A percentile compares a stretch with the other conserved stretches of the same genome.
phyloP scores from a whole-genome alignment of 1,139 yeast genomes.

The Taiozyma onychis region DNA sequence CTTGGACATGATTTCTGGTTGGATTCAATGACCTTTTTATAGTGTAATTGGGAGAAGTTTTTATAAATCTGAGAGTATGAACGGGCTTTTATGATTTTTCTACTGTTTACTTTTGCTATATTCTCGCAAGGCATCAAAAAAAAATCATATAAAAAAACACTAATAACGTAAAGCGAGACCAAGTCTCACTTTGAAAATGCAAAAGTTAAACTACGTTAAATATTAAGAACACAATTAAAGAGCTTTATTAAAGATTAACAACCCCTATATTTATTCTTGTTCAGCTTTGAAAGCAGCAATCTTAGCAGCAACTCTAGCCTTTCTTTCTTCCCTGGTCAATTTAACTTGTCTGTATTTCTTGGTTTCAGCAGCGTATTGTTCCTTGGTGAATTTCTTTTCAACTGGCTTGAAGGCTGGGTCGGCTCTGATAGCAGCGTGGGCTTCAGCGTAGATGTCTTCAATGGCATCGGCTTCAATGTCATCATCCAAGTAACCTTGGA shows the following conservation, averaged over 20 bases:
- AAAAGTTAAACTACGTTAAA: too few species aligned
- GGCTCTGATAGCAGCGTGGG: constrained; percentile 94
- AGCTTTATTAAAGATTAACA: neutral
- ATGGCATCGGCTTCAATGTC: constrained; percentile 95
- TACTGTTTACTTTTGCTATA: too few species aligned
- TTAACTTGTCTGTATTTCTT: constrained; percentile 86
- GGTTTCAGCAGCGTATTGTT: constrained; percentile 95
- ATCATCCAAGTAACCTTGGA: constrained; percentile 95
- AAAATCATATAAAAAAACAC: too few species aligned
- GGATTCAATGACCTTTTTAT: neutral
- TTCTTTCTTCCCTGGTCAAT: constrained; percentile 89
- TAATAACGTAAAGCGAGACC: too few species aligned
- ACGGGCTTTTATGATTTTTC: too few species aligned
- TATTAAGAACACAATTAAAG: neutral
- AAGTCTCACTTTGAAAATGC: too few species aligned
- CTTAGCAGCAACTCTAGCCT: constrained; percentile 84
- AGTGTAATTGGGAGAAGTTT: too few species aligned
- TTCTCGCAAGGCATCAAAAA: too few species aligned
- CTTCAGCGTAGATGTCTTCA: constrained; percentile 92
- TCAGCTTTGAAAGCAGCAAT: constrained; percentile 62
- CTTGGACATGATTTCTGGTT: constrained; percentile 27
- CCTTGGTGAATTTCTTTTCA: constrained; percentile 93
- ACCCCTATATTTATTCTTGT: constrained; percentile 16
- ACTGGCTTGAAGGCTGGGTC: constrained; percentile 92
- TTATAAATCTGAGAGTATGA: too few species aligned